A percentile compares a stretch with the other conserved stretches of the same genome.
phyloP scores from a whole-genome alignment of 1,284 basidiomycete genomes.

The Psilocybe mexicana region DNA sequence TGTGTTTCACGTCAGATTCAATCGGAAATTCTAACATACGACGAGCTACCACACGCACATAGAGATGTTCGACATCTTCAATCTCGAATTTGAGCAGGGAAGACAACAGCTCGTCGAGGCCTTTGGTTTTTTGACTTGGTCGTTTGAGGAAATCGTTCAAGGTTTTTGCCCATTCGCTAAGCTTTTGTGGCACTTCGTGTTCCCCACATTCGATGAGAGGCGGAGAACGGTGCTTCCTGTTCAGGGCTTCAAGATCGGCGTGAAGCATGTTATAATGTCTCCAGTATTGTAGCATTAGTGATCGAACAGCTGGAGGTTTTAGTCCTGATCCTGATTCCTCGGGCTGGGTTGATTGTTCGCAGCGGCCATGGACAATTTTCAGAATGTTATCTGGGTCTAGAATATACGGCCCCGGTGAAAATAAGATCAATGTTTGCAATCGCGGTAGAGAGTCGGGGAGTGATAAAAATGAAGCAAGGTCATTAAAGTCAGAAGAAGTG shows the following conservation, averaged over 20 bases:
- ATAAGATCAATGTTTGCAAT: background rate
- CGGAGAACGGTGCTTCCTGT: too few relatives aligned
- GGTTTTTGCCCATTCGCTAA: too few relatives aligned
- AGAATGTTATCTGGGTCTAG: background rate
- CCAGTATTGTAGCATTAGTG: too few relatives aligned
- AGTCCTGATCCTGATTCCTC: too few relatives aligned
- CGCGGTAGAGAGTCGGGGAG: background rate
- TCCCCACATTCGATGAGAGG: too few relatives aligned
- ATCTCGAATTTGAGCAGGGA: background rate
- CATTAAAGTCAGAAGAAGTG: background rate
- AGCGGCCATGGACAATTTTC: background rate
- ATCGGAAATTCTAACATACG: background rate
- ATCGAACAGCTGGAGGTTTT: too few relatives aligned
- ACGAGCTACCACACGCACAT: background rate
- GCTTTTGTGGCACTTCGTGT: too few relatives aligned
- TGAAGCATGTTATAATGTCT: too few relatives aligned
- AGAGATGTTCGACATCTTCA: background rate
- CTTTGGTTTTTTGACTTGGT: background rate
- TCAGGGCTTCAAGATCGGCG: too few relatives aligned
- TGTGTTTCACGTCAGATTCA: too few relatives aligned
- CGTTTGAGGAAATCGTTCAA: background rate
- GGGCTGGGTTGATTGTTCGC: background rate
- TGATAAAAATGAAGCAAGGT: background rate
- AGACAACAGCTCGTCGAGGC: background rate
- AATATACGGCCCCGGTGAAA: too few relatives aligned